Evolutionary conservation across 208 protist species (phyloP).

Genomic region (Trypanosoma rangeli): DNA sequence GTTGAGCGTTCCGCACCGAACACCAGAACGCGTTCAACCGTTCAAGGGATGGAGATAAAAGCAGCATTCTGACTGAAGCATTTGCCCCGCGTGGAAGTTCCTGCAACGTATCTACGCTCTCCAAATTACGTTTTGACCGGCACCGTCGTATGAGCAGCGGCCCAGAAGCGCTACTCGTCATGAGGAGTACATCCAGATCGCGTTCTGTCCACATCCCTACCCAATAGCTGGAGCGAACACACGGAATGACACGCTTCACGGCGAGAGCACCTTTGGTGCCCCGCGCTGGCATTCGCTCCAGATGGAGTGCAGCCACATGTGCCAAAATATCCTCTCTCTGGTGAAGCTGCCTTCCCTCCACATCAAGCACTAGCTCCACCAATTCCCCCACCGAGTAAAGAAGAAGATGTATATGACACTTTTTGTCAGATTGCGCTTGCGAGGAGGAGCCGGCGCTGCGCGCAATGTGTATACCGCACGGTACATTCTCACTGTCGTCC

Average conservation of each 20-base stretch:
- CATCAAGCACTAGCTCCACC: slow-evolving; percentile 67
- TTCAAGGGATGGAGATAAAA: slow-evolving; percentile 49
- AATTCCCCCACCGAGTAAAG: slow-evolving; percentile 73
- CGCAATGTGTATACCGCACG: slow-evolving; percentile 75
- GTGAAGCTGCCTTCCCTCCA: slow-evolving; percentile 72
- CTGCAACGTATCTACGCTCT: slow-evolving; percentile 66
- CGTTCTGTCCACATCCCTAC: slow-evolving; percentile 48
- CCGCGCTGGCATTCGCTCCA: slow-evolving; percentile 3
- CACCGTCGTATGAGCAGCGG: slow-evolving; percentile 73
- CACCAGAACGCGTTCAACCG: neutral
- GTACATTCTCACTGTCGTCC: neutral
- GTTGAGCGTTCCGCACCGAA: neutral
- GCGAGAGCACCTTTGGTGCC: slow-evolving; percentile 35
- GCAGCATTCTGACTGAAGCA: slow-evolving; percentile 47
- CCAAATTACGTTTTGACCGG: slow-evolving; percentile 57
- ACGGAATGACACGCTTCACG: slow-evolving; percentile 78
- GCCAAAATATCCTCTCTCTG: slow-evolving; percentile 67
- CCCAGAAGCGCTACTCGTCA: slow-evolving; percentile 54
- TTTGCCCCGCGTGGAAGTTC: slow-evolving; percentile 45
- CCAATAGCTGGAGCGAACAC: slow-evolving; percentile 80
- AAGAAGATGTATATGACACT: slow-evolving; percentile 79
- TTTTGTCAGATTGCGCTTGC: slow-evolving; percentile 61
- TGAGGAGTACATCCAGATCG: slow-evolving; percentile 72
- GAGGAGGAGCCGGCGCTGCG: slow-evolving; percentile 46
- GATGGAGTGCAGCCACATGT: slow-evolving; percentile 32